phyloP scores from a whole-genome alignment of 768 basidiomycete species.

The Coprinopsis strossmayeri region DNA sequence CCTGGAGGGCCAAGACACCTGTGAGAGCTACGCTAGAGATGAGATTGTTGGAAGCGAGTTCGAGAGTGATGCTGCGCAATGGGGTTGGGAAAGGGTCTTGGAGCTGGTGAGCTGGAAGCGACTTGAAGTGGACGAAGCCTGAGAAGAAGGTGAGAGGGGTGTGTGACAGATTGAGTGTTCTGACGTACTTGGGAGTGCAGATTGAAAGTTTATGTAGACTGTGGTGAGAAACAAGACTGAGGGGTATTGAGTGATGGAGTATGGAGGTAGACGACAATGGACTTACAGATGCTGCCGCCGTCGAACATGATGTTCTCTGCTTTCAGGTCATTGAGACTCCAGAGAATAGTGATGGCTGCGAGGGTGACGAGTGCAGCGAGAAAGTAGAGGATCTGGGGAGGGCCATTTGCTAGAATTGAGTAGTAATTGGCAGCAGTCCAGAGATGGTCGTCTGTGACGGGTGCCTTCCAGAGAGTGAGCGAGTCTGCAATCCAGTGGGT shows the following conservation, averaged over 20 bases:
- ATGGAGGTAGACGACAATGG: background rate
- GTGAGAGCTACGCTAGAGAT: conserved; percentile 85
- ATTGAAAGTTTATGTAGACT: conserved; percentile 64
- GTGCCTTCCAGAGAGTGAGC: conserved; percentile 82
- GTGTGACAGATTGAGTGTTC: background rate
- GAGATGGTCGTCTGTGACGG: conserved; percentile 76
- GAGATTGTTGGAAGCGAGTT: conserved; percentile 78
- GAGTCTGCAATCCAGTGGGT: conserved; percentile 95
- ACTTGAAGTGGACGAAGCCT: conserved; percentile 51
- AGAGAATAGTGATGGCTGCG: conserved; percentile 64
- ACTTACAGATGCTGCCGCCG: conserved; percentile 81
- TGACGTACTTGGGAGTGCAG: conserved; percentile 76
- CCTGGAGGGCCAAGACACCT: conserved; percentile 79
- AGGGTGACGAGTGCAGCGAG: conserved; percentile 49
- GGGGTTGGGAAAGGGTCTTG: conserved; percentile 56
- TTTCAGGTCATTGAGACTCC: conserved; percentile 70
- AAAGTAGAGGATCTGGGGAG: conserved; percentile 48
- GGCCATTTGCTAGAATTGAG: conserved; percentile 64
- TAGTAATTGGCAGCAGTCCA: conserved; percentile 84
- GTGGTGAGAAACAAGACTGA: conserved; percentile 73
- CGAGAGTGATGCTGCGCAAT: conserved; percentile 60
- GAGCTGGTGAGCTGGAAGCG: conserved; percentile 45
- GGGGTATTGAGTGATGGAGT: conserved; percentile 2
- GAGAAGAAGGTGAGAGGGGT: conserved; percentile 27
- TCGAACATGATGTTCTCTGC: conserved; percentile 91